Conservation (phyloP, 2,329 filamentous ascomycete species). For the Diaporthe destruens region DNA sequence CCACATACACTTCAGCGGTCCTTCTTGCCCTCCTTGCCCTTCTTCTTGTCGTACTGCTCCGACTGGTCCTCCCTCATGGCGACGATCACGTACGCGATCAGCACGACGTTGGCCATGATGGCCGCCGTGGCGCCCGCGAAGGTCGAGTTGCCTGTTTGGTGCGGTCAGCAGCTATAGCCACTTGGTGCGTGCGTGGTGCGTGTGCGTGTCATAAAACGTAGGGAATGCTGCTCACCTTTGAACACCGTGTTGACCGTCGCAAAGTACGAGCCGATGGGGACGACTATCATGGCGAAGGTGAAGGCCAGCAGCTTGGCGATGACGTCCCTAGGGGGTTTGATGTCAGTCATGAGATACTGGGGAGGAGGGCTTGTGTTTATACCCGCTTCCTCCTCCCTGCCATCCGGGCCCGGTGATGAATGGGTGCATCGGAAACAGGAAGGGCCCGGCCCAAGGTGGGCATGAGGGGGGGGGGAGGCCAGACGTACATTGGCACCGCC, state of each 20-base stretch:
- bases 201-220: no score
- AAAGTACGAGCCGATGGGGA: conserved; percentile 92
- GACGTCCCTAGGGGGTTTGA: conserved; percentile 71
- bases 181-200: no score
- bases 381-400: neutral
- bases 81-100: conserved; percentile 91
- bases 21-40: conserved; percentile 62
- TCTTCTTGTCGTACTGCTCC: conserved; percentile 58
- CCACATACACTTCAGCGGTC: conserved; percentile 55
- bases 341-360: conserved; percentile 37
- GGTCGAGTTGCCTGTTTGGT: conserved; percentile 78
- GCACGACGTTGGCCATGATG: conserved; percentile 89
- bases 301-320: conserved; percentile 92
- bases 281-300: conserved; percentile 89
- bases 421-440: neutral
- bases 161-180: neutral
- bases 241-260: conserved; percentile 82
- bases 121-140: conserved; percentile 89
- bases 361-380: neutral
- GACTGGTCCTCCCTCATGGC: conserved; percentile 87
- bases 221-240: conserved; percentile 68
- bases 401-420: neutral
- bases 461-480: neutral
- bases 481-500: conserved; percentile 81
- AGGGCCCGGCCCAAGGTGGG: conserved; percentile 37